These are phyloP conservation scores for Penicillium sp. DNA, from an alignment of 2,329 filamentous ascomycete species.

Conservation along the genomic window DNA sequence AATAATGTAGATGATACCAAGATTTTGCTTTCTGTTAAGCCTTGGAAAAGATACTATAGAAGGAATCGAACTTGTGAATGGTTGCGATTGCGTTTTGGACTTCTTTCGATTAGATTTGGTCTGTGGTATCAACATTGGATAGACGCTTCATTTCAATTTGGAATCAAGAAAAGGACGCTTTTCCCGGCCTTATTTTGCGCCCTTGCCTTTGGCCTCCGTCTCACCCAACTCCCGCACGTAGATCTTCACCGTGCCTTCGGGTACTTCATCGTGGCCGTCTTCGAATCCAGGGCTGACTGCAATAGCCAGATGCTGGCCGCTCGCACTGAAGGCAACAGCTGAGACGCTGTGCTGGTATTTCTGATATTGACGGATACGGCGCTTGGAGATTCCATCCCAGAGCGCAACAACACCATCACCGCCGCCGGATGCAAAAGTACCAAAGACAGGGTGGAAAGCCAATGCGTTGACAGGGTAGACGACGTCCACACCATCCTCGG, in stretches of 20 bases:
- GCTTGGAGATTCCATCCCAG: slow-evolving; percentile 89
- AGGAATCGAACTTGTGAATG: slow-evolving; percentile 9
- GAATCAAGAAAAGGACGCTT: slow-evolving; percentile 10
- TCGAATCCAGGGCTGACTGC: slow-evolving; percentile 85
- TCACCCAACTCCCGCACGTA: slow-evolving; percentile 81
- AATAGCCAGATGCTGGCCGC: slow-evolving; percentile 75
- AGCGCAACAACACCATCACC: slow-evolving; percentile 89
- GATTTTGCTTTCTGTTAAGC: slow-evolving; percentile 2
- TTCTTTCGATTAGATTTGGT: slow-evolving; percentile 17
- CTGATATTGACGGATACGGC: slow-evolving; percentile 84
- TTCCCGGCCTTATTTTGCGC: slow-evolving; percentile 55
- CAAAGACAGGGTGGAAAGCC: slow-evolving; percentile 76
- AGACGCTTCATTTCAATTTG: slow-evolving; percentile 11
- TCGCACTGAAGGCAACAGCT: slow-evolving; percentile 70
- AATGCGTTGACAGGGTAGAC: slow-evolving; percentile 91
- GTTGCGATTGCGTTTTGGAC: not conserved
- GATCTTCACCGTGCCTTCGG: slow-evolving; percentile 70
- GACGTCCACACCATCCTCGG: slow-evolving; percentile 64
- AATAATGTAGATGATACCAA: slow-evolving; percentile 25
- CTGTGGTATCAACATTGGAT: slow-evolving; percentile 18
- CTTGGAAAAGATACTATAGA: not conserved
- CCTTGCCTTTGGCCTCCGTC: slow-evolving; percentile 83
- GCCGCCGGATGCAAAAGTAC: slow-evolving; percentile 84
- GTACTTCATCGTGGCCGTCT: slow-evolving; percentile 74
- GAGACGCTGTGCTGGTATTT: slow-evolving; percentile 77